phyloP scores from a whole-genome alignment of 495 filamentous ascomycete genomes.

The Lentithecium fluviatile region DNA sequence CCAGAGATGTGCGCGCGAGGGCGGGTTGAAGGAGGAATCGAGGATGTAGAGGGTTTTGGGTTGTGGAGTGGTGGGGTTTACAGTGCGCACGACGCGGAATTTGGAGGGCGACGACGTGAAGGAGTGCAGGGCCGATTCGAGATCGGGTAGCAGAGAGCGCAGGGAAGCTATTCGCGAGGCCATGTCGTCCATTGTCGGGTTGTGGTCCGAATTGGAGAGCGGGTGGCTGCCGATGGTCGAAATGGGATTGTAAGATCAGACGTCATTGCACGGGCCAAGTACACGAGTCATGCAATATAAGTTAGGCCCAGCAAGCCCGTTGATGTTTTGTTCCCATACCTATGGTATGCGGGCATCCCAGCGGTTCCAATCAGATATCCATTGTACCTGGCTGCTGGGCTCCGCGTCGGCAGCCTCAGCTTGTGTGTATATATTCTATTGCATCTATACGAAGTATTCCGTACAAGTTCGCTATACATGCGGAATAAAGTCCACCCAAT shows the following conservation, averaged over 20 bases:
- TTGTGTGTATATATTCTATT: too few species aligned
- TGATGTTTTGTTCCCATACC: too few species aligned
- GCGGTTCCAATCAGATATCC: too few species aligned
- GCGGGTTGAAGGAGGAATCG: conserved; percentile 95
- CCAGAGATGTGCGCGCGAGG: conserved; percentile 75
- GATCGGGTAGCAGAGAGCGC: conserved; percentile 25
- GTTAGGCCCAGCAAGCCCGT: too few species aligned
- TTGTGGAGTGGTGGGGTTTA: conserved; percentile 41
- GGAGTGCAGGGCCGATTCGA: conserved; percentile 51
- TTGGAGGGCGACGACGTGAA: conserved; percentile 57
- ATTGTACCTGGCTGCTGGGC: too few species aligned
- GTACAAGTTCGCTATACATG: too few species aligned
- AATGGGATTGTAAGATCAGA: not conserved
- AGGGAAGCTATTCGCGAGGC: conserved; percentile 26
- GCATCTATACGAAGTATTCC: too few species aligned
- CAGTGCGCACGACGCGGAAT: conserved; percentile 61
- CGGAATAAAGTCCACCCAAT: too few species aligned
- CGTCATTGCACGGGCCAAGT: conserved; percentile 3
- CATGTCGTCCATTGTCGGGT: conserved; percentile 16
- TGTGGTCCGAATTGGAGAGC: not conserved
- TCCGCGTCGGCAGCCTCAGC: too few species aligned
- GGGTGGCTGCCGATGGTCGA: not conserved
- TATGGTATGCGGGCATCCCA: too few species aligned
- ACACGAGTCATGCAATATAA: conserved; percentile 13
- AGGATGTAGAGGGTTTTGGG: conserved; percentile 70